Evolutionary conservation across 2,329 filamentous ascomycete species (phyloP).

Genomic region (Ilyonectria sp.): DNA sequence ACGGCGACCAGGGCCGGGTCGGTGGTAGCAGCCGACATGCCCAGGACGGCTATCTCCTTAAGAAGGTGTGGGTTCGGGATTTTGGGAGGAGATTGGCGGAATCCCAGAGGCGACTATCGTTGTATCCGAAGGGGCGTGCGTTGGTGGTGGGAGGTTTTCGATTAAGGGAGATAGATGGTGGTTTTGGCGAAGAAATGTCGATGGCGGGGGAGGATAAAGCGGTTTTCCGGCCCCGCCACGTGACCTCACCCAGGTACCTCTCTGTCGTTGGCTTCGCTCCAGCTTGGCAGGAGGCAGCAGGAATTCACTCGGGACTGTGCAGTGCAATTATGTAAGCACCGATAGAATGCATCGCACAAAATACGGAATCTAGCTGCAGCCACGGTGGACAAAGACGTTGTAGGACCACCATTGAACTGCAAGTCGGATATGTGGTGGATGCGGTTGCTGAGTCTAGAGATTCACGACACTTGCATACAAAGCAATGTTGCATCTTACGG

Average conservation of each 20-base stretch:
- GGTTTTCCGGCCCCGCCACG: constrained; percentile 35
- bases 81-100: constrained; percentile 44
- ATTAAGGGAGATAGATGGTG: constrained; percentile 52
- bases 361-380: constrained; percentile 2
- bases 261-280: not conserved
- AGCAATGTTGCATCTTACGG: not conserved
- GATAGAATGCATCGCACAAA: constrained; percentile 25
- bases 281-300: not conserved
- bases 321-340: constrained; percentile 26
- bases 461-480: not conserved
- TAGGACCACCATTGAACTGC: not conserved
- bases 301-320: not conserved
- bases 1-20: constrained; percentile 56
- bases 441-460: not conserved
- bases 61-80: constrained; percentile 50
- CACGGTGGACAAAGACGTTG: not conserved
- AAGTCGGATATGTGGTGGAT: not conserved
- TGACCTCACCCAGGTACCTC: constrained; percentile 26
- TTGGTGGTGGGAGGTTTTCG: constrained; percentile 54
- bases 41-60: constrained; percentile 49
- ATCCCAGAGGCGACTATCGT: constrained; percentile 54
- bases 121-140: constrained; percentile 56
- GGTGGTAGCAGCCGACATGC: constrained; percentile 57
- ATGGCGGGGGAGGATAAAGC: constrained; percentile 49
- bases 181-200: constrained; percentile 47